Conservation (phyloP, 148 eudicot species). For the Limonium bicolor region DNA sequence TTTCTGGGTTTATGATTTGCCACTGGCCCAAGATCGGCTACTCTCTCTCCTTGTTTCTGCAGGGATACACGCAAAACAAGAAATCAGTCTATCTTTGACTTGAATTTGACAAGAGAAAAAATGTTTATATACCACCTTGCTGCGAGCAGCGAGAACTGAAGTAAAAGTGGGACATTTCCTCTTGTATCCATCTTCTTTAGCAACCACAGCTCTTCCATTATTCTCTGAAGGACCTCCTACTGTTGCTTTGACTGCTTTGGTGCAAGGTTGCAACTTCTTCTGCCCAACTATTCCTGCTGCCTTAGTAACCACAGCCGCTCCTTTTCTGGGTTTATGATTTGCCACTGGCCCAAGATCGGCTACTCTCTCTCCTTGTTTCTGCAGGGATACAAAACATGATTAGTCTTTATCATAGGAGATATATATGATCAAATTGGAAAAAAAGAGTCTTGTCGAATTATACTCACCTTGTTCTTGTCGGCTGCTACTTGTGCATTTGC, state of each 20-base stretch:
- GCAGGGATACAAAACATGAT: constrained; percentile 1
- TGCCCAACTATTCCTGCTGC: constrained; percentile 5
- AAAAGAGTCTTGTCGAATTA: too few relatives aligned
- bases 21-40: constrained; percentile 30
- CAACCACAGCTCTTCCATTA: not conserved
- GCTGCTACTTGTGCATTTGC: constrained; percentile 35
- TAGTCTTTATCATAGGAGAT: not conserved
- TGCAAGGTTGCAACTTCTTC: not conserved
- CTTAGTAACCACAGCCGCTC: constrained; percentile 3
- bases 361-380: constrained; percentile 23
- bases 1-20: constrained; percentile 6
- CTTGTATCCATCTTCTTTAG: constrained; percentile 7
- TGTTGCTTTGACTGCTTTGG: constrained; percentile 7
- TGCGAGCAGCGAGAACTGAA: constrained; percentile 32
- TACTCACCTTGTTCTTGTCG: constrained; percentile 25
- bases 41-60: too few relatives aligned
- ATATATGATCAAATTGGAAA: not conserved
- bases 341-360: constrained; percentile 12
- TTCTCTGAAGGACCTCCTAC: constrained; percentile 2
- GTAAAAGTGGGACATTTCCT: constrained; percentile 19
- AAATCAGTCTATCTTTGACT: not conserved
- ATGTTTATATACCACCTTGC: constrained; percentile 22
- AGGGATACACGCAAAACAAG: not conserved
- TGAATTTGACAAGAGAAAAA: not conserved
- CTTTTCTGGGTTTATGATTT: constrained; percentile 11